Conservation (phyloP, 1,139 yeast species). For the Yamadazyma atmosphaerica region DNA sequence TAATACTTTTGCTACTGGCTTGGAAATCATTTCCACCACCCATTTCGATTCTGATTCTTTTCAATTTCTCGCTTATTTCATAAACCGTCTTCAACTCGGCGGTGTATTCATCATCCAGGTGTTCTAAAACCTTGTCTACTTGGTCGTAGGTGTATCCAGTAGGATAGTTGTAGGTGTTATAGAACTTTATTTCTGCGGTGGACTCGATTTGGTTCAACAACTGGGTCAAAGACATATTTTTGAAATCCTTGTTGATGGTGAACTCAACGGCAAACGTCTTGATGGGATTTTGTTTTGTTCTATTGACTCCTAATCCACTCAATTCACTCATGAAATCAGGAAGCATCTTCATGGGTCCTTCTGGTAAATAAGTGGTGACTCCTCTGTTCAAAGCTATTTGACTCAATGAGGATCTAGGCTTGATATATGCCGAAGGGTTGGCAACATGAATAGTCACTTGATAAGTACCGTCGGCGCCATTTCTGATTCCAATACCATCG, state of each 20-base stretch:
- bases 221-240: not conserved
- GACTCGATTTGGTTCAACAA: constrained; percentile 19
- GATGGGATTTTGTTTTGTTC: constrained; percentile 18
- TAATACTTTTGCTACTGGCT: constrained; percentile 5
- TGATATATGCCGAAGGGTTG: constrained; percentile 72
- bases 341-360: constrained; percentile 63
- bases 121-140: constrained; percentile 30
- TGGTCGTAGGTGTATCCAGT: constrained; percentile 36
- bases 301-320: constrained; percentile 58
- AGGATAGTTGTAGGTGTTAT: constrained; percentile 31
- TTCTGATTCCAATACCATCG: constrained; percentile 77
- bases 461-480: constrained; percentile 24
- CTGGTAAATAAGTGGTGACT: constrained; percentile 76
- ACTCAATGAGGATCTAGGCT: constrained; percentile 50
- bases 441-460: constrained; percentile 77
- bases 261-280: constrained; percentile 43
- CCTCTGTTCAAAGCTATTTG: constrained; percentile 61
- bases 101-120: constrained; percentile 4
- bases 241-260: constrained; percentile 22
- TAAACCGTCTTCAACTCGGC: constrained; percentile 28
- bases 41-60: constrained; percentile 20
- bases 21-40: constrained; percentile 10
- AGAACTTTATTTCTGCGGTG: constrained; percentile 21
- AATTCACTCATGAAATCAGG: constrained; percentile 56
- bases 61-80: constrained; percentile 28